These are phyloP conservation scores for Mycena latifolia DNA, from an alignment of 768 basidiomycete genomes.

Conservation along the genomic window DNA sequence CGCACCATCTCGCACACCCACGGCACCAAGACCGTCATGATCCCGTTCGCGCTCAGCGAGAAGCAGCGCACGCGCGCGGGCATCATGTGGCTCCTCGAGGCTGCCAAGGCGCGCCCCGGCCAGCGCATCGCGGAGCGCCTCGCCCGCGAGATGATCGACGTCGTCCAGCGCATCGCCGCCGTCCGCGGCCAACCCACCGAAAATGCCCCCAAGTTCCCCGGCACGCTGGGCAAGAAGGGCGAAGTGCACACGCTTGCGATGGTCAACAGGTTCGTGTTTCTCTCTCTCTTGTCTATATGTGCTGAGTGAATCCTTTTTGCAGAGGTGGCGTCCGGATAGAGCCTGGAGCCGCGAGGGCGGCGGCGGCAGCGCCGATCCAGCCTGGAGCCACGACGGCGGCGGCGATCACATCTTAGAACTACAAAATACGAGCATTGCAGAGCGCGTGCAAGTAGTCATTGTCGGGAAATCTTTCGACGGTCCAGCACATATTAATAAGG, in stretches of 20 bases:
- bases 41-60: constrained; percentile 82
- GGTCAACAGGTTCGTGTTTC: constrained; percentile 77
- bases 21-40: constrained; percentile 73
- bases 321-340: constrained; percentile 27
- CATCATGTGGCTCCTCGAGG: constrained; percentile 78
- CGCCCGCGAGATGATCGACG: constrained; percentile 81
- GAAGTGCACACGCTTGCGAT: constrained; percentile 77
- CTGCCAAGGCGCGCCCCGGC: constrained; percentile 67
- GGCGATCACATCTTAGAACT: background rate
- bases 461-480: too few relatives aligned
- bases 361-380: too few relatives aligned
- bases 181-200: background rate
- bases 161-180: constrained; percentile 57
- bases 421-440: constrained; percentile 29
- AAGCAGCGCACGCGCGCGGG: constrained; percentile 82
- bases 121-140: constrained; percentile 75
- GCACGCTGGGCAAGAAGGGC: constrained; percentile 71
- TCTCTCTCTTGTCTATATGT: background rate
- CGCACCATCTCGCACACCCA: constrained; percentile 67
- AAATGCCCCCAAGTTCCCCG: constrained; percentile 51
- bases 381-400: too few relatives aligned
- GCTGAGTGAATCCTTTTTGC: constrained; percentile 5
- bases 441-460: constrained; percentile 13
- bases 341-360: background rate
- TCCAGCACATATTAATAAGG: too few relatives aligned